Base-by-base conservation (phyloP, 2,329 filamentous ascomycete genomes). In the Xylariomycetidae sp. region DNA sequence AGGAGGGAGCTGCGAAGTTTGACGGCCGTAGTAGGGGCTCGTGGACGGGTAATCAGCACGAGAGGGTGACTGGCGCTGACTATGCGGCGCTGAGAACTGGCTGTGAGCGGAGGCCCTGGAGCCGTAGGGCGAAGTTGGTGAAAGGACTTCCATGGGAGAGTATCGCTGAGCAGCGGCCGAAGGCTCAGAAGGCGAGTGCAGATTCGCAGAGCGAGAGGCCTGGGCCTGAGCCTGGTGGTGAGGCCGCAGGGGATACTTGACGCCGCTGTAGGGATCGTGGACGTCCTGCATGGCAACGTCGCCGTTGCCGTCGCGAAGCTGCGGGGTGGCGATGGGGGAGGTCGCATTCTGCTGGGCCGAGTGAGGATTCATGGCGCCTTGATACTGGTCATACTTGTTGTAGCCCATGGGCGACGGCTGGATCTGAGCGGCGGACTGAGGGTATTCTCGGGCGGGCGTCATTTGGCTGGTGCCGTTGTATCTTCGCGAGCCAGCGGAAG, bases 131-230 rank as follows among this genome's bases (percentile, higher is more conserved):
- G 85, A 82, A 20, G 82, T 78, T 25, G 88, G 85, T 40, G 88
- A 87, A 40, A 93, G 68, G 12, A 79, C 76, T 58, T 95, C 90
- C 89, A 95, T 95, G 44, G 90, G 92, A 29, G 90, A 96, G 64
- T 96, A 96, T 56, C 89, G 79, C 59, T 93, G 85, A 39, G 88
- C 85, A 37, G 87, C 86, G 31, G 85, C 73, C 26, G 87, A 92
- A 38, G 85, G 79, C 53, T 90, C 80, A 46, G 80, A 79, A 31
- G 81, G 67, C 29, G 82, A 84, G 58, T 90, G 82, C 49, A 87
- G 76, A 42, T 76, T 86, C 39, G 78, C 49, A 25, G 65, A 46
- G 40, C 64, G 60, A 45, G 64, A 57, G 35, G 61, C 61, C 18
- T 74, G 77, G 39, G 76, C 68, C 48, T 90, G 79, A 52, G 87